These are phyloP conservation scores for Wickerhamiella shivajii DNA, from an alignment of 805 yeast species.

Conservation along the genomic window DNA sequence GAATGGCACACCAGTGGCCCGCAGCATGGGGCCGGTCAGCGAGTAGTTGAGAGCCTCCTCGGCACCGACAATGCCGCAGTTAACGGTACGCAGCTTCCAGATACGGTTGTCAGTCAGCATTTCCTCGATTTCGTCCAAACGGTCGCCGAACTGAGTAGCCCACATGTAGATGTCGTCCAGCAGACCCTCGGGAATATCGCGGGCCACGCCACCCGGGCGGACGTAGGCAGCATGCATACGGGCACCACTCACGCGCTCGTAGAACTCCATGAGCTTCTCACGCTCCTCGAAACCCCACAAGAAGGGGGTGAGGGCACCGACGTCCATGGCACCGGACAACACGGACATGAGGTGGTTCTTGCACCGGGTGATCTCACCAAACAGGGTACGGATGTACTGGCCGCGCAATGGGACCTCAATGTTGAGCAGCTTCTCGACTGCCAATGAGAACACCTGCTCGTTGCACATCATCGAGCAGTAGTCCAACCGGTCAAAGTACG, in stretches of 20 bases:
- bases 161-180: conserved; percentile 88
- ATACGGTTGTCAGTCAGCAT: conserved; percentile 79
- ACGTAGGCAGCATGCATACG: conserved; percentile 78
- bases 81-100: conserved; percentile 78
- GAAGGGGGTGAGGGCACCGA: conserved; percentile 86
- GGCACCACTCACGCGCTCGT: conserved; percentile 83
- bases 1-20: conserved; percentile 82
- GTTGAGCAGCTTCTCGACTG: conserved; percentile 71
- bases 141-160: conserved; percentile 92
- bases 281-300: conserved; percentile 91
- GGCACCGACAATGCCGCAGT: conserved; percentile 67
- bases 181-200: conserved; percentile 73
- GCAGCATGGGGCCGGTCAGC: conserved; percentile 74
- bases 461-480: conserved; percentile 81
- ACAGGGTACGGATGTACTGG: conserved; percentile 69
- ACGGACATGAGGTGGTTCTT: conserved; percentile 79
- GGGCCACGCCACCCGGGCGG: conserved; percentile 86
- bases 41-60: conserved; percentile 77
- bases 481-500: conserved; percentile 77
- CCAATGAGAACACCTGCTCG: conserved; percentile 70
- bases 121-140: conserved; percentile 83
- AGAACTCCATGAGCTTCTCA: conserved; percentile 84
- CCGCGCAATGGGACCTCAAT: conserved; percentile 77
- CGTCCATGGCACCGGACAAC: conserved; percentile 83
- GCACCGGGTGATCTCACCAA: conserved; percentile 75